Evolutionary conservation across 2,329 filamentous ascomycete genomes (phyloP).

Genomic region (Nannizziopsis barbatae): DNA sequence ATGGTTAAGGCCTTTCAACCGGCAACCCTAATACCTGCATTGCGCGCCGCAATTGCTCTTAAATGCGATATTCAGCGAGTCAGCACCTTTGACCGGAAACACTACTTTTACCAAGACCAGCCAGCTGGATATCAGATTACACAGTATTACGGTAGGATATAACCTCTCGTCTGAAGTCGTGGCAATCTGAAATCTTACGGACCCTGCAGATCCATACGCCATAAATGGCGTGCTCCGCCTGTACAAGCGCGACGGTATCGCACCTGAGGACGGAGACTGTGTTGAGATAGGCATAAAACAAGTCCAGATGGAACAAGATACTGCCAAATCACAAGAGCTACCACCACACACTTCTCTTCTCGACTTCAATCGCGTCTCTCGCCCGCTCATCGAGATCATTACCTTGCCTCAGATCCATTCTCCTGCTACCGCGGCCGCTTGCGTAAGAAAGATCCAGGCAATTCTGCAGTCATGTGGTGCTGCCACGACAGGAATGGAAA

Average conservation of each 20-base stretch:
- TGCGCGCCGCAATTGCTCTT: conserved; percentile 76
- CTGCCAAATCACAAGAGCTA: conserved; percentile 80
- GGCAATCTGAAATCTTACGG: background rate
- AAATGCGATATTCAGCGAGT: conserved; percentile 64
- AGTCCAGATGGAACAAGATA: conserved; percentile 95
- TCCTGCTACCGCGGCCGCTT: conserved; percentile 73
- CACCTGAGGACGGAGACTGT: conserved; percentile 57
- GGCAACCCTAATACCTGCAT: conserved; percentile 73
- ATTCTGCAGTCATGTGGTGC: conserved; percentile 70
- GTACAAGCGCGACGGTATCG: conserved; percentile 65
- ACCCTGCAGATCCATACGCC: conserved; percentile 45
- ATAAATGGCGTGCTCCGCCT: conserved; percentile 62
- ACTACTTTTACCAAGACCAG: conserved; percentile 99
- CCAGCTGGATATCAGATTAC: conserved; percentile 95
- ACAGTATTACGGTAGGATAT: conserved; percentile 61
- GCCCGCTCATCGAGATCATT: conserved; percentile 90
- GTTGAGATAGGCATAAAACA: conserved; percentile 76
- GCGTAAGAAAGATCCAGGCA: conserved; percentile 78
- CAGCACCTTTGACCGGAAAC: conserved; percentile 88
- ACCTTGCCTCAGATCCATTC: conserved; percentile 80
- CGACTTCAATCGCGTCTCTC: conserved; percentile 86
- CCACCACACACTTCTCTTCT: conserved; percentile 63
- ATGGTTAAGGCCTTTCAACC: conserved; percentile 55
- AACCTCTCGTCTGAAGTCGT: background rate
- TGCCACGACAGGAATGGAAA: conserved; percentile 84